Conservation (phyloP, 371 early-diverging fungal genomes). For the Haplosporangium sp. region DNA sequence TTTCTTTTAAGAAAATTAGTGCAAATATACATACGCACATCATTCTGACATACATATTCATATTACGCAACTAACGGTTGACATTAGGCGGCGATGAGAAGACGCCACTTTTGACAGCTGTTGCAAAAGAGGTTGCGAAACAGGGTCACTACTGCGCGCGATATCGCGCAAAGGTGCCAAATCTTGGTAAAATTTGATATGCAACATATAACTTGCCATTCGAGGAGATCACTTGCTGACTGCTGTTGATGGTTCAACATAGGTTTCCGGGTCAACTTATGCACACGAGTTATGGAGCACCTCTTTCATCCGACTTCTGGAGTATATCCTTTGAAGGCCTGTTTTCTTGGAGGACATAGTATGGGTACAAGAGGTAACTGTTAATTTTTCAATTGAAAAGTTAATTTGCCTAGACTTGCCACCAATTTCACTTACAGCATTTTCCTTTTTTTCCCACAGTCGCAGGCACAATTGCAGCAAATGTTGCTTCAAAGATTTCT, state of each 20-base stretch:
- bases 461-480: constrained; percentile 37
- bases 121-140: constrained; percentile 33
- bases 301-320: constrained; percentile 38
- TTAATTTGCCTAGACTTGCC: constrained; percentile 20
- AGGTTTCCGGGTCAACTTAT: constrained; percentile 40
- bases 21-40: not conserved
- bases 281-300: constrained; percentile 37
- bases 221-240: too few relatives aligned
- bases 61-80: too few relatives aligned
- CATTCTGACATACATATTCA: not conserved
- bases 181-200: constrained; percentile 23
- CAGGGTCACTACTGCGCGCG: constrained; percentile 45
- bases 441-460: constrained; percentile 11
- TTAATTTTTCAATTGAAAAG: too few relatives aligned
- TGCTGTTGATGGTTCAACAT: not conserved
- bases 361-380: constrained; percentile 50
- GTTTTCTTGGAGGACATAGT: constrained; percentile 45
- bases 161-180: constrained; percentile 44
- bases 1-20: not conserved
- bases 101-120: constrained; percentile 24
- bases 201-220: not conserved
- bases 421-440: constrained; percentile 13
- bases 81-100: constrained; percentile 43
- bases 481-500: constrained; percentile 6
- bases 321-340: constrained; percentile 34